phyloP scores from a whole-genome alignment of 2,329 filamentous ascomycete species.

The Neurospora sp. region DNA sequence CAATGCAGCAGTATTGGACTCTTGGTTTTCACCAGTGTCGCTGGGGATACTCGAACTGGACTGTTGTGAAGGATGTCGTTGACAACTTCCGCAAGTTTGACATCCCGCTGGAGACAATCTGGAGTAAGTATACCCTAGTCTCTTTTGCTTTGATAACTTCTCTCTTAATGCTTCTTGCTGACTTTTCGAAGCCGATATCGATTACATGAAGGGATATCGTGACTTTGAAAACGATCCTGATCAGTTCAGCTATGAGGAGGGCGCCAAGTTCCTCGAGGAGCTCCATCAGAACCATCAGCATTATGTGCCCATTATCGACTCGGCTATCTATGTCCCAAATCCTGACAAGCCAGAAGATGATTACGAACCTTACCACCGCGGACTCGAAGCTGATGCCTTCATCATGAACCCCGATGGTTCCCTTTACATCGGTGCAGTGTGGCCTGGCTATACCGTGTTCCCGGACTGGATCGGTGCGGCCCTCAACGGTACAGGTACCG shows the following conservation, averaged over 20 bases:
- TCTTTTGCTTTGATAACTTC: too few relatives aligned
- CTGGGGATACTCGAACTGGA: constrained; percentile 73
- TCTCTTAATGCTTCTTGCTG: neutral
- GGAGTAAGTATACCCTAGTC: constrained; percentile 32
- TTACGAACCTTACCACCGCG: constrained; percentile 53
- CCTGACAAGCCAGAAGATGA: constrained; percentile 57
- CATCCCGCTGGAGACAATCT: constrained; percentile 67
- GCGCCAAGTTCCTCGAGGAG: constrained; percentile 48
- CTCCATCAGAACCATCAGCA: constrained; percentile 57
- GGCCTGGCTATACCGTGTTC: constrained; percentile 64
- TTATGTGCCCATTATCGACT: constrained; percentile 69
- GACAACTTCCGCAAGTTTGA: constrained; percentile 53
- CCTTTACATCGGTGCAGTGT: constrained; percentile 53
- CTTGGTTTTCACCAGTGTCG: constrained; percentile 78
- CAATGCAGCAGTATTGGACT: constrained; percentile 73
- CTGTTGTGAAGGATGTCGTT: constrained; percentile 54
- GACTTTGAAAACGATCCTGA: constrained; percentile 53
- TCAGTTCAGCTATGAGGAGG: constrained; percentile 46
- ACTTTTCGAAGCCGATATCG: constrained; percentile 50
- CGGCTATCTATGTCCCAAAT: constrained; percentile 60
- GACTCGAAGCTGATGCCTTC: constrained; percentile 43
- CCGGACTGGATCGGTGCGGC: constrained; percentile 60
- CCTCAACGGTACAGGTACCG: constrained; percentile 51
- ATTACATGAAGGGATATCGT: constrained; percentile 57
- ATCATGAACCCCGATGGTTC: constrained; percentile 50